These are phyloP conservation scores for Pestalotiopsis sp. DNA, from an alignment of 2,329 filamentous ascomycete genomes.

Conservation along the genomic window DNA sequence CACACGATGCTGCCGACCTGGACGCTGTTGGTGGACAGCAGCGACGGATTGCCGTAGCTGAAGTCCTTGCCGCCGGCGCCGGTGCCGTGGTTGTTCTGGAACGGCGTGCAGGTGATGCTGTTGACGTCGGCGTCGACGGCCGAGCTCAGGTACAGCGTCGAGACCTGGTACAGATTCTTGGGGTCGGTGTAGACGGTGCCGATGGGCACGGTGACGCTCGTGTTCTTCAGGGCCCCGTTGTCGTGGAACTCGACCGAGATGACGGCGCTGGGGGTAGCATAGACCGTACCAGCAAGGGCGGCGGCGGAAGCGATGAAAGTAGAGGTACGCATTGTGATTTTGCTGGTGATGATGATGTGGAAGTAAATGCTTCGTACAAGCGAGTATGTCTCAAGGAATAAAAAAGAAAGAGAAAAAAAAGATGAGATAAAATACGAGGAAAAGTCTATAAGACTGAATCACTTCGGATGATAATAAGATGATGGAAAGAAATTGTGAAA, in stretches of 20 bases:
- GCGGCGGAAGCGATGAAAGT: conserved; percentile 17
- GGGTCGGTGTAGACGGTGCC: conserved; percentile 15
- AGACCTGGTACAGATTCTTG: conserved; percentile 17
- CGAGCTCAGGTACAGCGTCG: conserved; percentile 23
- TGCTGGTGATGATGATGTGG: not conserved
- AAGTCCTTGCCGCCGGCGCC: conserved; percentile 19
- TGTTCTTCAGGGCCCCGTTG: conserved; percentile 9
- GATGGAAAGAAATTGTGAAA: not conserved
- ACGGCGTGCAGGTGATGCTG: conserved; percentile 21
- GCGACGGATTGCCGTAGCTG: conserved; percentile 16
- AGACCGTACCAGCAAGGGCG: not conserved
- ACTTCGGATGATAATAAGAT: not conserved
- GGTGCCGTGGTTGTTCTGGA: conserved; percentile 16
- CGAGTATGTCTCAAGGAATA: not conserved
- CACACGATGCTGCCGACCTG: conserved; percentile 25
- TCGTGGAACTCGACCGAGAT: conserved; percentile 21
- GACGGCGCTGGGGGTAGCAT: conserved; percentile 1
- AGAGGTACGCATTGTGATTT: conserved; percentile 19
- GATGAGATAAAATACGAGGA: not conserved
- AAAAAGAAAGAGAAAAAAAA: not conserved
- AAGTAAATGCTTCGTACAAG: not conserved
- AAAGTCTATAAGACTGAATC: not conserved
- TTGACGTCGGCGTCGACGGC: conserved; percentile 5
- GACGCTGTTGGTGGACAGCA: conserved; percentile 26
- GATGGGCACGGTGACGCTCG: conserved; percentile 14